Evolutionary conservation across 2,329 filamentous ascomycete species (phyloP), one percentile per base, ranked within the genome.

Genomic region (Monosporascus sp.): DNA sequence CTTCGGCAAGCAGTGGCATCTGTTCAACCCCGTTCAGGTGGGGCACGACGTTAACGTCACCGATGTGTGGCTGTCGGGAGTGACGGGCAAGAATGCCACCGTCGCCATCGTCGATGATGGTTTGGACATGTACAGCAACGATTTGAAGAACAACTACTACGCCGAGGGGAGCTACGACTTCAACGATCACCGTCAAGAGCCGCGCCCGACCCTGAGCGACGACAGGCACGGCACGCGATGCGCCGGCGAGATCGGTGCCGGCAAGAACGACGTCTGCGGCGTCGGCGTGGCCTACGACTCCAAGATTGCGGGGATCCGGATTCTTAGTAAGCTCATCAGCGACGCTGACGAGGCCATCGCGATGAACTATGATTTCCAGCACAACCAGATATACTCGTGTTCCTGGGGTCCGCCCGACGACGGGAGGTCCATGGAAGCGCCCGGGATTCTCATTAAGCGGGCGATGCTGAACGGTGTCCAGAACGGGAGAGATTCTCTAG

Each of bases 11-110:
- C 94, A 99, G 72, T 99, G 94, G 94, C 94, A 99, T 78, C 76
- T 99, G 47, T 86, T 88, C 75, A 99, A 99, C 68, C 78, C 88
- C 0, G 68, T 88, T 6, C 85, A 96, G 62, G 68, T 84, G 1
- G 93, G 92, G 6, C 89, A 97, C 71, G 94, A 99, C 68, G 82
- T 99, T 65, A 99, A 99, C 65, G 91, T 97, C n/a, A 96, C 91
- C 0, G 90, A 86, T 14, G 80, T 97, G 6, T 99, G 94, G 94
- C 69, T 90, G 62, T 84, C 94, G 62, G 93, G 92, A 5, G 86
- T 97, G 53, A 97, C 93, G 0, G 94, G 94, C 51, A 83, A 90
- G 63, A 93, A 93, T 56, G 82, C 88, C 18, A 96, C 90, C 1
- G 90, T 96, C 2, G 93, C 93, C 51, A 94, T 99, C 61, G 89